Conservation (phyloP, 148 eudicot species). For the Rhododendron ovatum region DNA sequence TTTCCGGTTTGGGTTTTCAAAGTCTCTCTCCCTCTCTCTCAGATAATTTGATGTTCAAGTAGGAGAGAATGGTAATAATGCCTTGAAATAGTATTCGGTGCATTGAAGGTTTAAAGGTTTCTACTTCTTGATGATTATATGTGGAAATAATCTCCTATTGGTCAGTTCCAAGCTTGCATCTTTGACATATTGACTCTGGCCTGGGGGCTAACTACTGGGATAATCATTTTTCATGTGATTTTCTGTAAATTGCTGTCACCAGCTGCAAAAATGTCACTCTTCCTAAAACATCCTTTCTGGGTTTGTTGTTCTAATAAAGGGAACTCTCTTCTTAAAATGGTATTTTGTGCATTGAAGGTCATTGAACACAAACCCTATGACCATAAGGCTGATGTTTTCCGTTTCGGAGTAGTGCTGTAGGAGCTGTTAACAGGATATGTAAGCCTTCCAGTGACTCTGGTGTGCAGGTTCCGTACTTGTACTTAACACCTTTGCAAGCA, state of each 20-base stretch:
- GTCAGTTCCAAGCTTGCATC: background rate
- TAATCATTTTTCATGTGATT: background rate
- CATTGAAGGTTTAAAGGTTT: background rate
- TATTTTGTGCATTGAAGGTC: conserved; percentile 32
- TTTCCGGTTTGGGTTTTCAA: conserved; percentile 19
- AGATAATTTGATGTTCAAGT: background rate
- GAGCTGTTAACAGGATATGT: conserved; percentile 76
- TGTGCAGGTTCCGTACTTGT: conserved; percentile 55
- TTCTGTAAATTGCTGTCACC: background rate
- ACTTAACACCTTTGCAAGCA: conserved; percentile 69
- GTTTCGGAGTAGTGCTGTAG: conserved; percentile 71
- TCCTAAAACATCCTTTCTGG: background rate
- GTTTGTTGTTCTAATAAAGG: background rate
- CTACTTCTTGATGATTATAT: background rate
- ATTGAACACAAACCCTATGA: conserved; percentile 68
- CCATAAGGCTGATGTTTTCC: conserved; percentile 68
- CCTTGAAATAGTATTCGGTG: too few relatives aligned
- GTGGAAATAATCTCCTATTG: background rate
- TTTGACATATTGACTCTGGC: background rate
- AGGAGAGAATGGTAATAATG: too few relatives aligned
- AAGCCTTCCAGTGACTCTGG: conserved; percentile 18
- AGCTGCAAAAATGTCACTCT: background rate
- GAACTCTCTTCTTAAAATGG: background rate
- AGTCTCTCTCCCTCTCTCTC: background rate
- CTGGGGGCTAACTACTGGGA: background rate